Percentiles rank a stretch among this genome's conserved stretches.
Evolutionary conservation across 2,329 filamentous ascomycete genomes (phyloP).

Genomic region (Aspergillus carbonarius): DNA sequence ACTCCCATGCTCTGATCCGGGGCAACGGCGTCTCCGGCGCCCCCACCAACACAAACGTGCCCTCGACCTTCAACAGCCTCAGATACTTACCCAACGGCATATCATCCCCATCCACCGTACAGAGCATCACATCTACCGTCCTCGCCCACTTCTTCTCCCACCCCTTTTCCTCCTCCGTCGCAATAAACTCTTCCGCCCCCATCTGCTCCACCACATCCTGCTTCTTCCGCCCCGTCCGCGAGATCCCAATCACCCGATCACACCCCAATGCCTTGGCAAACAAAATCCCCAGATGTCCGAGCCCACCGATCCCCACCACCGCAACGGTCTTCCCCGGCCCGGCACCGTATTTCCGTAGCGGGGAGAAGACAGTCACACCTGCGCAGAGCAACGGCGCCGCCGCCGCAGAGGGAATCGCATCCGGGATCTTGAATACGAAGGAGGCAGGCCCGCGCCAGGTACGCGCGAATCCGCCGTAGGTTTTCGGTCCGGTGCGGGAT

Average conservation of each 20-base stretch:
- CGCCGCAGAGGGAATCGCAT: constrained; percentile 47
- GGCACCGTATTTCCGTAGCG: constrained; percentile 64
- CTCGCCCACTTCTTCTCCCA: constrained; percentile 52
- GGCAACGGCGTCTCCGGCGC: constrained; percentile 61
- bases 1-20: constrained; percentile 55
- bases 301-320: constrained; percentile 69
- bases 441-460: constrained; percentile 56
- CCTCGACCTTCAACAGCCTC: constrained; percentile 57
- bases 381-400: constrained; percentile 74
- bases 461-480: constrained; percentile 57
- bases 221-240: constrained; percentile 51
- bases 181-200: constrained; percentile 57
- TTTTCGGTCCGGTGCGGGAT: constrained; percentile 26
- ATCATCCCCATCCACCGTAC: constrained; percentile 57
- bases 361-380: constrained; percentile 71
- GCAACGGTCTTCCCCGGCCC: constrained; percentile 71
- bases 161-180: constrained; percentile 56
- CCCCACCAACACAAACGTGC: constrained; percentile 66
- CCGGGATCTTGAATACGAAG: constrained; percentile 61
- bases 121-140: constrained; percentile 57
- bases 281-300: constrained; percentile 71
- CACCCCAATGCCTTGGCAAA: constrained; percentile 70
- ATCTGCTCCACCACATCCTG: constrained; percentile 52
- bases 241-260: constrained; percentile 60
- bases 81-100: constrained; percentile 67